These are phyloP conservation scores for Laburnicola sp. DNA, from an alignment of 2,329 filamentous ascomycete species.

Conservation along the genomic window DNA sequence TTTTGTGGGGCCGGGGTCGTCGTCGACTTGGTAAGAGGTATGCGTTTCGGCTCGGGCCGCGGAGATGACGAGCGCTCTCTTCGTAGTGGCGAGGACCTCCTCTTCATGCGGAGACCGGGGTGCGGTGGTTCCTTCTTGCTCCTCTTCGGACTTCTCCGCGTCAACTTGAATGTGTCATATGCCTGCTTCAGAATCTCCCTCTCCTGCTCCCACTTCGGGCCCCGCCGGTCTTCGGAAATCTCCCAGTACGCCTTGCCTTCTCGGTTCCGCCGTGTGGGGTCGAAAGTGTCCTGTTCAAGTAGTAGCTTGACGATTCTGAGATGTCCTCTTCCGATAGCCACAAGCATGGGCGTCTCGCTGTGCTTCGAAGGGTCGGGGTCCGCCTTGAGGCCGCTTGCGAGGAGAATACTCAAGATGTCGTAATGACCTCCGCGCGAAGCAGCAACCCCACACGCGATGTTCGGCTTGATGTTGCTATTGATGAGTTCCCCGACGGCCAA, in stretches of 20 bases:
- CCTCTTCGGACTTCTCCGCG: conserved; percentile 40
- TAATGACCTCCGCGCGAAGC: conserved; percentile 91
- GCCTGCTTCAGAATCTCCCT: conserved; percentile 76
- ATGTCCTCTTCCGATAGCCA: conserved; percentile 87
- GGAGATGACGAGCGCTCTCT: conserved; percentile 43
- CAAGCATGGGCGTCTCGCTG: conserved; percentile 87
- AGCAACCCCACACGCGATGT: conserved; percentile 85
- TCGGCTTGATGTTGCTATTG: conserved; percentile 59
- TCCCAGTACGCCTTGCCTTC: conserved; percentile 84
- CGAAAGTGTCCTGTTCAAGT: conserved; percentile 75
- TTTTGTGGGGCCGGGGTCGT: conserved; percentile 33
- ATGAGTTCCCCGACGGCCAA: conserved; percentile 54
- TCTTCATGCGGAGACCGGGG: conserved; percentile 33
- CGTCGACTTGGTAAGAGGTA: conserved; percentile 26
- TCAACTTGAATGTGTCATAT: conserved; percentile 60
- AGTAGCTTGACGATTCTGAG: conserved; percentile 81
- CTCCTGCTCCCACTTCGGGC: conserved; percentile 89
- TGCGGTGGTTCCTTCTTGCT: conserved; percentile 40
- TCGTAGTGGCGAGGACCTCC: conserved; percentile 33
- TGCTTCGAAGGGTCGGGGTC: conserved; percentile 72
- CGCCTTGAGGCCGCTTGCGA: conserved; percentile 52
- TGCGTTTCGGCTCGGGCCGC: conserved; percentile 33
- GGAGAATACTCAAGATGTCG: conserved; percentile 75
- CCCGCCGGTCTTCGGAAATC: conserved; percentile 77
- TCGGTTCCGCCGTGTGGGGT: conserved; percentile 74